These are phyloP conservation scores for Claviceps purpurea DNA, from an alignment of 2,329 filamentous ascomycete species.

Conservation along the genomic window DNA sequence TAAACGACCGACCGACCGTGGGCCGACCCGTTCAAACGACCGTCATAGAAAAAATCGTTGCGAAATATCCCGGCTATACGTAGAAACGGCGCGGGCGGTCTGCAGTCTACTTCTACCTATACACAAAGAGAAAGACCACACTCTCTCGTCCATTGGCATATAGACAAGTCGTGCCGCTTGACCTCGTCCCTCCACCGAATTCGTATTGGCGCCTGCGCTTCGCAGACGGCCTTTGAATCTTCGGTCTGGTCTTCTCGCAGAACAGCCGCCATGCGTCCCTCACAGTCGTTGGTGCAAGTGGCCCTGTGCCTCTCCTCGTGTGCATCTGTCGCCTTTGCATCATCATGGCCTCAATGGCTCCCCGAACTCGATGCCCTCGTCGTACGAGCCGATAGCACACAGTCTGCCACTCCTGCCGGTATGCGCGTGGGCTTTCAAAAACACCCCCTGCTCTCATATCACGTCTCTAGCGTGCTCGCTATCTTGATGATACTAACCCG, in stretches of 20 bases:
- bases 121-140: background rate
- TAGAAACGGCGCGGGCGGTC: background rate
- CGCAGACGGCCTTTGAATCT: background rate
- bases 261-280: constrained; percentile 29
- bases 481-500: background rate
- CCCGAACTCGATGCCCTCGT: constrained; percentile 39
- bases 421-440: background rate
- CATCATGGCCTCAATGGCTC: constrained; percentile 44
- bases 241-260: background rate
- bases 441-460: background rate
- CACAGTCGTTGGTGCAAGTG: constrained; percentile 31
- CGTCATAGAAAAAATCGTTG: background rate
- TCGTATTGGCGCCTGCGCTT: background rate
- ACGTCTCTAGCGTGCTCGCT: background rate
- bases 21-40: background rate
- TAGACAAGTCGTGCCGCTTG: background rate
- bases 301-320: constrained; percentile 38
- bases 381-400: constrained; percentile 30
- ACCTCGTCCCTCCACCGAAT: background rate
- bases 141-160: background rate
- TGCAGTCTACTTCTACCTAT: too few species aligned
- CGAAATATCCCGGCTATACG: background rate
- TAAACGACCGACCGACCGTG: background rate
- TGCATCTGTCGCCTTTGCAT: constrained; percentile 34
- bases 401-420: constrained; percentile 5